Conservation (phyloP, 306 rosid species). For the Vigna mungo region DNA sequence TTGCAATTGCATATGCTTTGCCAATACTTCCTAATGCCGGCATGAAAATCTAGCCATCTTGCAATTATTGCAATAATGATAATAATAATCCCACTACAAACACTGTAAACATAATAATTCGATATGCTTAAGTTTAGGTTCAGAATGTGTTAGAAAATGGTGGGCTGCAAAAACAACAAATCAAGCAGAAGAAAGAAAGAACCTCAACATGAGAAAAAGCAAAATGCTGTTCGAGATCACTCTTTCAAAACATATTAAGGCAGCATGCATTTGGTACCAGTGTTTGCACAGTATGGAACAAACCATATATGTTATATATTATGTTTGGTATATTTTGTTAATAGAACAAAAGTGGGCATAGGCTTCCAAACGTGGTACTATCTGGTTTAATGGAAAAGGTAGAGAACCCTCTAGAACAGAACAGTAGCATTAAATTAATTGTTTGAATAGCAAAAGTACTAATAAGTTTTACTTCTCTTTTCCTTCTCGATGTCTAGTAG, state of each 20-base stretch:
- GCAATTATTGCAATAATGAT: slow-evolving; percentile 74
- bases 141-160: slow-evolving; percentile 22
- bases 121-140: slow-evolving; percentile 35
- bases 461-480: background rate
- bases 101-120: slow-evolving; percentile 54
- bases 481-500: background rate
- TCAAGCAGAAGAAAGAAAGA: background rate
- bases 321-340: slow-evolving; percentile 5
- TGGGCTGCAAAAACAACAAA: slow-evolving; percentile 21
- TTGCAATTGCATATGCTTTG: slow-evolving; percentile 63
- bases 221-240: slow-evolving; percentile 10
- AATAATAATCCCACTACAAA: slow-evolving; percentile 79
- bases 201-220: slow-evolving; percentile 15
- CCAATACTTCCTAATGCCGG: slow-evolving; percentile 72
- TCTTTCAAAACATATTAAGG: slow-evolving; percentile 3
- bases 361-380: background rate
- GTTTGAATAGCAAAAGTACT: background rate
- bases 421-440: background rate
- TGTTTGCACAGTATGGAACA: background rate
- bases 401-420: slow-evolving; percentile 1
- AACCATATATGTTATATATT: background rate
- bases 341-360: background rate
- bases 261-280: background rate
- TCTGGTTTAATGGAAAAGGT: background rate
- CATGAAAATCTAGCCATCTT: slow-evolving; percentile 71